phyloP scores from a whole-genome alignment of 1,139 yeast genomes.

The Geotrichum histeridarum region DNA sequence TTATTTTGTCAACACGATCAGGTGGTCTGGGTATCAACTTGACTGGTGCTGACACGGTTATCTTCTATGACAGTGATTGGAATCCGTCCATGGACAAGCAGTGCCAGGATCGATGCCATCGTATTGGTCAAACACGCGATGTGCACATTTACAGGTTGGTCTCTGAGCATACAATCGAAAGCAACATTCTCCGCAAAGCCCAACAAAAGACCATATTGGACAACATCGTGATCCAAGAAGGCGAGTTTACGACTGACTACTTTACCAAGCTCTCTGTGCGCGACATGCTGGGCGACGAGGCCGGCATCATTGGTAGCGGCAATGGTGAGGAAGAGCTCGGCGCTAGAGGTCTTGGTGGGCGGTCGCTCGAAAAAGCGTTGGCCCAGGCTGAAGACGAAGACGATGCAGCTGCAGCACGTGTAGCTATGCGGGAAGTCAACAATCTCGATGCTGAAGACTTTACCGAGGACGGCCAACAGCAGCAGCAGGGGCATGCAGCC shows the following conservation, averaged over 20 bases:
- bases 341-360: slow-evolving; percentile 37
- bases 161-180: slow-evolving; percentile 92
- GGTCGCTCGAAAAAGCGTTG: slow-evolving; percentile 59
- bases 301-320: slow-evolving; percentile 36
- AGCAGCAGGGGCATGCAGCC: not conserved
- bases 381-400: slow-evolving; percentile 97
- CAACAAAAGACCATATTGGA: slow-evolving; percentile 93
- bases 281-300: slow-evolving; percentile 72
- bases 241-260: slow-evolving; percentile 96
- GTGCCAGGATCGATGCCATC: slow-evolving; percentile 97
- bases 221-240: slow-evolving; percentile 94
- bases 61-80: slow-evolving; percentile 99
- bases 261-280: slow-evolving; percentile 85
- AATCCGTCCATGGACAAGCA: slow-evolving; percentile 99
- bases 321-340: slow-evolving; percentile 36
- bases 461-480: slow-evolving; percentile 40
- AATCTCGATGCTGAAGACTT: slow-evolving; percentile 83
- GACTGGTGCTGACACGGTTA: slow-evolving; percentile 98
- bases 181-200: slow-evolving; percentile 88
- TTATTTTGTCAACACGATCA: slow-evolving; percentile 88
- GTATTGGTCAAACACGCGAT: slow-evolving; percentile 97
- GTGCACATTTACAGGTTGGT: slow-evolving; percentile 96
- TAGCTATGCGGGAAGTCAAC: slow-evolving; percentile 76
- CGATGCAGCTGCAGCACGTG: slow-evolving; percentile 86
- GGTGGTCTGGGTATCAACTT: slow-evolving; percentile 97